phyloP scores from a whole-genome alignment of 768 basidiomycete genomes.

The Pleurotus sapidus region DNA sequence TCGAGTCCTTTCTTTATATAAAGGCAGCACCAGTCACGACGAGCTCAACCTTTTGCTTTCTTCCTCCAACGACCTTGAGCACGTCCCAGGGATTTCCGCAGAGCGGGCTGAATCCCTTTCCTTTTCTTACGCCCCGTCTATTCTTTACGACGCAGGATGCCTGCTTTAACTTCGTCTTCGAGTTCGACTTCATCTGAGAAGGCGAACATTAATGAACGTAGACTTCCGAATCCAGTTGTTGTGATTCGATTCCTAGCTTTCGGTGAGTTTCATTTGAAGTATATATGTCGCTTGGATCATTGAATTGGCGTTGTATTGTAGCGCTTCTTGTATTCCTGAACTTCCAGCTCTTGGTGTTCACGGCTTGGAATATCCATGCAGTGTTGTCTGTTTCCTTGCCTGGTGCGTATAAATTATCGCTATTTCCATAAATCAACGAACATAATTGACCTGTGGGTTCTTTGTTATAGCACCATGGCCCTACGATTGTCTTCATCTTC shows the following conservation, averaged over 20 bases:
- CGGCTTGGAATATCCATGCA: slow-evolving; percentile 53
- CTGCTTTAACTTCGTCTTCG: neutral
- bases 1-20: neutral
- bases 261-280: slow-evolving; percentile 34
- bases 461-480: slow-evolving; percentile 37
- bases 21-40: neutral
- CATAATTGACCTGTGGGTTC: neutral
- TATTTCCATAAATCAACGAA: neutral
- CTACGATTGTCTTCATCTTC: slow-evolving; percentile 46
- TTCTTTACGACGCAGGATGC: slow-evolving; percentile 1
- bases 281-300: neutral
- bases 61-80: neutral
- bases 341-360: slow-evolving; percentile 50
- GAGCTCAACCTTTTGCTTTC: neutral
- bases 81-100: neutral
- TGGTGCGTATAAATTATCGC: slow-evolving; percentile 26
- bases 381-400: slow-evolving; percentile 29
- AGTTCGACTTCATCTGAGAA: too few relatives aligned
- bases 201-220: neutral
- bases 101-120: slow-evolving; percentile 9
- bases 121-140: neutral
- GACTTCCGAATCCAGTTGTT: slow-evolving; percentile 52
- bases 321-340: slow-evolving; percentile 50
- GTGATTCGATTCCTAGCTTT: slow-evolving; percentile 55
- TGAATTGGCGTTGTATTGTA: slow-evolving; percentile 13